Percentiles rank a stretch among this genome's conserved stretches.
Evolutionary conservation across 1,139 yeast genomes (phyloP).

Genomic region (Hyphopichia wangnamkhiaoensis): DNA sequence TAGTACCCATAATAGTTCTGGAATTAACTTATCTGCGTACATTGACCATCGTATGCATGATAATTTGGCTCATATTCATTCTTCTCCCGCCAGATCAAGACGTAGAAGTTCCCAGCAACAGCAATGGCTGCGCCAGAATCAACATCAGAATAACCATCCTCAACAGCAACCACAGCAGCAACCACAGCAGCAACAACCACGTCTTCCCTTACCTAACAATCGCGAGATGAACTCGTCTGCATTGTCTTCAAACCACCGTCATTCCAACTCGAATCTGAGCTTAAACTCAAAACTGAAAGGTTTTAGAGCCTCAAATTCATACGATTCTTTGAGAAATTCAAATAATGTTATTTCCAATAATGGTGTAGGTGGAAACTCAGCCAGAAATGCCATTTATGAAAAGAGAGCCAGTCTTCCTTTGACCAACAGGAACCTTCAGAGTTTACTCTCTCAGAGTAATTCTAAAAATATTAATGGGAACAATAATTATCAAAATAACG

Average conservation of each 20-base stretch:
- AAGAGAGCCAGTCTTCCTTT: slow-evolving; percentile 27
- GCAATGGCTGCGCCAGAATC: slow-evolving; percentile 1
- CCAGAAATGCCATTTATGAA: background rate
- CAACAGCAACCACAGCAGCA: background rate
- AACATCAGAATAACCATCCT: background rate
- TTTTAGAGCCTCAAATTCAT: too few species aligned
- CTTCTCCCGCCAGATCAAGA: slow-evolving; percentile 36
- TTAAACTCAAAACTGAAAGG: slow-evolving; percentile 3
- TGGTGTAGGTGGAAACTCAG: background rate
- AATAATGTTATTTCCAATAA: background rate
- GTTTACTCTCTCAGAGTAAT: slow-evolving; percentile 16
- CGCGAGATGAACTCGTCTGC: too few species aligned
- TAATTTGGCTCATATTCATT: slow-evolving; percentile 30
- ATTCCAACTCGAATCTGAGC: background rate
- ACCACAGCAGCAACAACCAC: background rate
- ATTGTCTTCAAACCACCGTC: too few species aligned
- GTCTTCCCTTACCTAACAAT: too few species aligned
- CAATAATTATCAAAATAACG: background rate
- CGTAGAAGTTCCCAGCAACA: slow-evolving; percentile 21
- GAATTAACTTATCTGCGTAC: slow-evolving; percentile 21
- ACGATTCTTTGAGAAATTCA: background rate
- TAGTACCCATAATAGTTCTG: background rate
- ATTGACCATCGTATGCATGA: slow-evolving; percentile 36
- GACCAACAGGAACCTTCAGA: slow-evolving; percentile 39
- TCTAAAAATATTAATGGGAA: too few species aligned